Conservation (phyloP, 805 yeast species). For the Myxozyma mucilagina region DNA sequence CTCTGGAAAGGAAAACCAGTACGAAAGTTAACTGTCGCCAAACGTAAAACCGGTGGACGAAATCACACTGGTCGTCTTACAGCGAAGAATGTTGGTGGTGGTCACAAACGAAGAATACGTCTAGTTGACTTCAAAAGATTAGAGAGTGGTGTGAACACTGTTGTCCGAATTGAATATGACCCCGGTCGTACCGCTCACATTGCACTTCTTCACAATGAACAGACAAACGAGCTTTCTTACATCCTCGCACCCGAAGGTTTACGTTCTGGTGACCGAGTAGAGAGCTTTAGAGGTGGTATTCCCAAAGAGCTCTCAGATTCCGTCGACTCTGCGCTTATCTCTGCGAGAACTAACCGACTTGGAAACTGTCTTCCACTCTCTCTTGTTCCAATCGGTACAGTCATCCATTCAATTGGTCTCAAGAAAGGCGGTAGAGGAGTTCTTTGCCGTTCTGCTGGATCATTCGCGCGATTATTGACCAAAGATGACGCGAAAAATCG, state of each 20-base stretch:
- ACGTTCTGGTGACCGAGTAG: constrained; percentile 88
- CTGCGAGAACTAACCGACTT: constrained; percentile 81
- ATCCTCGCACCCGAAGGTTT: constrained; percentile 90
- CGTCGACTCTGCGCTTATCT: constrained; percentile 85
- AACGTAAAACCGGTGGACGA: constrained; percentile 80
- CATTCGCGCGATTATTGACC: constrained; percentile 84
- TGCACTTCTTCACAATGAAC: constrained; percentile 72
- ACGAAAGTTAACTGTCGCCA: constrained; percentile 69
- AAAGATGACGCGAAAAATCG: constrained; percentile 68
- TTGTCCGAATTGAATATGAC: constrained; percentile 88
- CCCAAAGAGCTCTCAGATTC: constrained; percentile 68
- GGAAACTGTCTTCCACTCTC: constrained; percentile 93
- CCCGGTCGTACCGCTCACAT: constrained; percentile 93
- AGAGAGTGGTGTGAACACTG: constrained; percentile 71
- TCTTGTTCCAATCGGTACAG: constrained; percentile 93
- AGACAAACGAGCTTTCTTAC: constrained; percentile 66
- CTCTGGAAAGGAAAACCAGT: constrained; percentile 84
- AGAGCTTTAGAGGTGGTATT: constrained; percentile 84
- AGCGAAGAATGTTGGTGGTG: constrained; percentile 95
- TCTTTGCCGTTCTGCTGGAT: constrained; percentile 91
- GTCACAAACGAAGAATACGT: constrained; percentile 85
- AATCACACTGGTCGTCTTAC: constrained; percentile 86
- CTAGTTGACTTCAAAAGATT: constrained; percentile 72
- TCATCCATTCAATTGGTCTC: constrained; percentile 84
- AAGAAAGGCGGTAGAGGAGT: constrained; percentile 76